These are phyloP conservation scores for Lentinula lateritia DNA, from an alignment of 768 basidiomycete species.

Conservation along the genomic window DNA sequence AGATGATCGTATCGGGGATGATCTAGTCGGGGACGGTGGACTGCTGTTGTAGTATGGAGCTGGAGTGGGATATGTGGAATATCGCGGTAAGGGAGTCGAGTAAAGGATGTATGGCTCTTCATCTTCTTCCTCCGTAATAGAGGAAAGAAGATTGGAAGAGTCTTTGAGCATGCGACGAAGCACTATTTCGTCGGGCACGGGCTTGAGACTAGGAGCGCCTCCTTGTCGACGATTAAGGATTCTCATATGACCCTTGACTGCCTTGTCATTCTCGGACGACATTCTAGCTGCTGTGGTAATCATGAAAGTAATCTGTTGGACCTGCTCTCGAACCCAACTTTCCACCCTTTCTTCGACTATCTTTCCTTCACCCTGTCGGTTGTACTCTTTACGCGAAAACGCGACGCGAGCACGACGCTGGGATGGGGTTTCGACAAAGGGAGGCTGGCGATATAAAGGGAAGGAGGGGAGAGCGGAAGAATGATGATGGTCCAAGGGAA, in stretches of 20 bases:
- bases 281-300: background rate
- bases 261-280: background rate
- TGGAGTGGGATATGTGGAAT: background rate
- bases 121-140: background rate
- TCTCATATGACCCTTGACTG: background rate
- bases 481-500: background rate
- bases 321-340: slow-evolving; percentile 2
- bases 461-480: background rate
- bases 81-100: background rate
- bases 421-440: background rate
- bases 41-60: background rate
- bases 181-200: background rate
- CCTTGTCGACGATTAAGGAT: background rate
- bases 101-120: slow-evolving; percentile 3
- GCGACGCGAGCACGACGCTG: slow-evolving; percentile 6
- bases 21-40: background rate
- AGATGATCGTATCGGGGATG: background rate
- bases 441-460: background rate
- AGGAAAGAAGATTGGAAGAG: background rate
- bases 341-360: background rate
- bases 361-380: background rate
- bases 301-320: background rate
- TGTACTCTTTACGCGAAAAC: background rate
- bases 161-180: background rate
- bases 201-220: background rate